Evolutionary conservation across 768 basidiomycete species (phyloP), one percentile per base, ranked within the genome.

Genomic region (Hortiboletus campestris): DNA sequence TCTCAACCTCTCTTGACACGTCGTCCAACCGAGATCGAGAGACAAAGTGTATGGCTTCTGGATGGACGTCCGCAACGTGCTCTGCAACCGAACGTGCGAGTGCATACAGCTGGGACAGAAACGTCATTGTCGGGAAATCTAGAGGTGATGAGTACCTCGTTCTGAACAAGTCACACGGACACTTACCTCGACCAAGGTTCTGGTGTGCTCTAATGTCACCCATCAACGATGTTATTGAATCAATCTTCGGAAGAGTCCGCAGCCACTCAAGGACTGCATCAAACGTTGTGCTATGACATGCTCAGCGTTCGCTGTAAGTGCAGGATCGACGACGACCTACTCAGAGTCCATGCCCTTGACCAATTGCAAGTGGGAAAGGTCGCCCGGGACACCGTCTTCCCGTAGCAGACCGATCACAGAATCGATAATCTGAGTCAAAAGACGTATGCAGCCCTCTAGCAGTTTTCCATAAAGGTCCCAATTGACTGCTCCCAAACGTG

Each of bases 401-500:
- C 51, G 58, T 20, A 78, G 52, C 6, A 81, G 60, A 12, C 59
- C 48, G 13, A 60, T 56, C 49, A 75, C 61, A 45, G 68, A 61
- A 42, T 61, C 52, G 43, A 73, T 60, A 28, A 76, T 65, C 25
- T 61, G 67, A 58, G 79, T 80, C 35, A 85, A 64, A 12, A 84
- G 59, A 1, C 55, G 62, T 16, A 80, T 61, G 6, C 73, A 71
- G 12, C 68, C 69, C 54, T 79, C 74, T 0, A 85, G 59, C 10
- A 84, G 57, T 49, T 74, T 73, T 32, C 70, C 74, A 55, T 81
- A 83, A 25, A 84, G 68, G 35, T 64, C 66, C 85, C 86, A 88
- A 56, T 84, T 73, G 61, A 84, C 85, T 88, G 46, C 20, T 46
- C 9, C 36, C 38, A 17, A 34, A n/a, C 20, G 40, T 41, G 58